Percentiles rank a stretch among this genome's conserved stretches.
Conservation (phyloP, 2,329 filamentous ascomycete genomes). For the Penicillium verrucosum region DNA sequence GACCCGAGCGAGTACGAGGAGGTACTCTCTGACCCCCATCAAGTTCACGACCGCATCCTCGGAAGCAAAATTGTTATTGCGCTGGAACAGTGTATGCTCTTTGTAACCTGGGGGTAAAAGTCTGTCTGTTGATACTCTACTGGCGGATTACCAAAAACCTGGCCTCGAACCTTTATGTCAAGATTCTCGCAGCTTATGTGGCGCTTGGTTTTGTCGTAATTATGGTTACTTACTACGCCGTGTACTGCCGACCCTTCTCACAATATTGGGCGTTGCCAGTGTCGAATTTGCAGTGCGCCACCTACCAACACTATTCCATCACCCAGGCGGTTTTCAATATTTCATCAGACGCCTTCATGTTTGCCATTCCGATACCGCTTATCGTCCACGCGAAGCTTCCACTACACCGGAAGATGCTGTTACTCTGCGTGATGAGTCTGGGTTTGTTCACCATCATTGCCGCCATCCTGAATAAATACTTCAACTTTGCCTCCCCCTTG, state of each 20-base stretch:
- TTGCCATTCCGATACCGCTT: constrained; percentile 38
- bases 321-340: constrained; percentile 47
- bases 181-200: constrained; percentile 44
- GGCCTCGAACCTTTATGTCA: constrained; percentile 38
- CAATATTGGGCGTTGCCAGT: constrained; percentile 51
- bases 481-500: constrained; percentile 37
- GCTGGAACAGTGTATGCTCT: constrained; percentile 49
- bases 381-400: constrained; percentile 36
- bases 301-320: constrained; percentile 42
- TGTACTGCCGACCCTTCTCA: constrained; percentile 50
- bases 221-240: constrained; percentile 49
- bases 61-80: constrained; percentile 51
- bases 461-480: constrained; percentile 48
- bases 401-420: constrained; percentile 31
- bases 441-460: constrained; percentile 44
- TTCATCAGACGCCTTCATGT: constrained; percentile 40
- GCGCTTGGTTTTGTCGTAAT: constrained; percentile 46
- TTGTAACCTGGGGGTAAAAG: constrained; percentile 51
- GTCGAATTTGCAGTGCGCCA: constrained; percentile 38
- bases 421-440: constrained; percentile 37
- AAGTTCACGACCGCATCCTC: constrained; percentile 43
- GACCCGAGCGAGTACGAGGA: constrained; percentile 33
- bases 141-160: constrained; percentile 44
- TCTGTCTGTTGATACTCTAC: constrained; percentile 51
- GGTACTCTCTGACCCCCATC: constrained; percentile 34